Percentiles rank a stretch among this genome's conserved stretches.
Evolutionary conservation across 192 early-diverging fungal species (phyloP).

Genomic region (Dissophora ornata): DNA sequence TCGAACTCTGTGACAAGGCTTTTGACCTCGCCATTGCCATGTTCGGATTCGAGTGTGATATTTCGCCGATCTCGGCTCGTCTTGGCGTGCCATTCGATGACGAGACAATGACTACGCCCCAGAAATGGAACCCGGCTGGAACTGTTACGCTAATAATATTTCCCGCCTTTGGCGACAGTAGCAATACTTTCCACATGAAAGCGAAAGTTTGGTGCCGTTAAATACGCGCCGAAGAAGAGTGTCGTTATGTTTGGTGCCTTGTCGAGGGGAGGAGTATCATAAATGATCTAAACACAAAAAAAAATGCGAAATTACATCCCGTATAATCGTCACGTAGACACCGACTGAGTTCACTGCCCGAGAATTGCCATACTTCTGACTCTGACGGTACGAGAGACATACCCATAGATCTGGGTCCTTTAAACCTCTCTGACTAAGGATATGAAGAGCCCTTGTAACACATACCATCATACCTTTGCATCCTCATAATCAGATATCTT

Average conservation of each 20-base stretch:
- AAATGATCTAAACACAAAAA: too few species aligned
- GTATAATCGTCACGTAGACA: too few species aligned
- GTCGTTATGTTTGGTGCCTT: neutral
- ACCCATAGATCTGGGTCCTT: too few species aligned
- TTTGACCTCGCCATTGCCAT: constrained; percentile 25
- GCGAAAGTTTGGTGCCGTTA: constrained; percentile 29
- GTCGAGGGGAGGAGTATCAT: neutral
- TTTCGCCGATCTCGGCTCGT: constrained; percentile 10
- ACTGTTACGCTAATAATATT: constrained; percentile 22
- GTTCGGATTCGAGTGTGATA: constrained; percentile 19
- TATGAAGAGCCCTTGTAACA: neutral
- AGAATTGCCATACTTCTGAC: too few species aligned
- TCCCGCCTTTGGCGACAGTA: constrained; percentile 13
- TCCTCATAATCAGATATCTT: neutral
- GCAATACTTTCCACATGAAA: constrained; percentile 2
- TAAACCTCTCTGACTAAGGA: too few species aligned
- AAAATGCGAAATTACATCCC: too few species aligned
- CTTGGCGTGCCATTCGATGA: constrained; percentile 26
- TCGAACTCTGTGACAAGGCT: constrained; percentile 13
- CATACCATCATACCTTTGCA: neutral
- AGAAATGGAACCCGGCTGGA: constrained; percentile 27
- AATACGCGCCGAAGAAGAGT: neutral
- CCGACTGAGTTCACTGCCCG: too few species aligned
- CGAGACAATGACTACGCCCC: constrained; percentile 11
- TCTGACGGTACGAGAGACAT: too few species aligned